Conservation (phyloP, 1,139 yeast species). For the Scheffersomyces segobiensis region DNA sequence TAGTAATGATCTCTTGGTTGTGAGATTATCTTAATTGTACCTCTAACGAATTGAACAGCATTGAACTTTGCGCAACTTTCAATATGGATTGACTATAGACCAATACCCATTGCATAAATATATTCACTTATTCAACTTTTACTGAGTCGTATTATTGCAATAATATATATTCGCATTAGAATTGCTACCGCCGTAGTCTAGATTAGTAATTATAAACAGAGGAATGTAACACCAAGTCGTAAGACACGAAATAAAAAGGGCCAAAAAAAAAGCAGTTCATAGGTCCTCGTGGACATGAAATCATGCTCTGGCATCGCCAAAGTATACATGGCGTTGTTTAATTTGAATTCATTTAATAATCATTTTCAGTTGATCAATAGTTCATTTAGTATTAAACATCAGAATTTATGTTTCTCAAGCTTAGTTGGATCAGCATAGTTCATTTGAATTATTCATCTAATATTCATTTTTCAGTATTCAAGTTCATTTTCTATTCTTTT, state of each 20-base stretch:
- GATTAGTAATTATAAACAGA: not conserved
- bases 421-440: not conserved
- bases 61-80: too few species aligned
- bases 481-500: not conserved
- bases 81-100: not conserved
- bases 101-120: too few species aligned
- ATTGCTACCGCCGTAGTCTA: not conserved
- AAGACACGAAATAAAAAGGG: not conserved
- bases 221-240: not conserved
- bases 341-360: not conserved
- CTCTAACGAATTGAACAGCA: too few species aligned
- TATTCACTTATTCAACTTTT: not conserved
- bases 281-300: not conserved
- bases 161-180: not conserved
- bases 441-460: not conserved
- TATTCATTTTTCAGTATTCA: not conserved
- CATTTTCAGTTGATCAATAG: not conserved
- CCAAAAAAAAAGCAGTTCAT: not conserved
- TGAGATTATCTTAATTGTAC: too few species aligned
- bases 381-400: not conserved
- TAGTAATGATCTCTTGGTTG: too few species aligned
- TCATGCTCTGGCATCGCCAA: not conserved
- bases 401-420: not conserved
- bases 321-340: not conserved
- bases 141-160: not conserved